These are phyloP conservation scores for Pichia paraexigua DNA, from an alignment of 805 yeast species.

Conservation along the genomic window DNA sequence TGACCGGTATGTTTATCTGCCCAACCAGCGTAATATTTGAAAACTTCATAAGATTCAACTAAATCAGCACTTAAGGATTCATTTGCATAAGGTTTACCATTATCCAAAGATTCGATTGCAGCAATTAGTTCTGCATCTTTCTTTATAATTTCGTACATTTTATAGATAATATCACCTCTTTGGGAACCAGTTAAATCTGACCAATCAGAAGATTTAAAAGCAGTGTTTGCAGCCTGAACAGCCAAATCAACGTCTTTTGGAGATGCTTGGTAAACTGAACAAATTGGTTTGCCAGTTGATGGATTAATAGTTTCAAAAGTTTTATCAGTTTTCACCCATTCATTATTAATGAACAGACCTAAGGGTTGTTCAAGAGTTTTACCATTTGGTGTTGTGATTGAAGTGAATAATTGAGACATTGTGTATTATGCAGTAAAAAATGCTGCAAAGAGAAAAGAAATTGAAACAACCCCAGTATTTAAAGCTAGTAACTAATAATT, in stretches of 20 bases:
- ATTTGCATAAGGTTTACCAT: slow-evolving; percentile 46
- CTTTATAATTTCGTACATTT: slow-evolving; percentile 43
- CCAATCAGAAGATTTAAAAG: slow-evolving; percentile 44
- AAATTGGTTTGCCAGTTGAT: slow-evolving; percentile 50
- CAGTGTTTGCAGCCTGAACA: slow-evolving; percentile 55
- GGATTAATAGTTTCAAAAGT: slow-evolving; percentile 24
- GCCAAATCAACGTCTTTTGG: slow-evolving; percentile 59
- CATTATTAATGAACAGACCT: slow-evolving; percentile 55
- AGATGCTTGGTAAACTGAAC: slow-evolving; percentile 49
- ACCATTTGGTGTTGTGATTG: slow-evolving; percentile 27
- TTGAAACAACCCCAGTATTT: background rate
- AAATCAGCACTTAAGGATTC: slow-evolving; percentile 37
- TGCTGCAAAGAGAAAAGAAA: background rate
- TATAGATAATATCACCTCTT: slow-evolving; percentile 46
- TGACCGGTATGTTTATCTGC: slow-evolving; percentile 70
- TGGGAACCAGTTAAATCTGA: slow-evolving; percentile 38
- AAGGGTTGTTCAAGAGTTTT: slow-evolving; percentile 30
- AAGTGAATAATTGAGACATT: slow-evolving; percentile 17
- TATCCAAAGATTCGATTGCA: slow-evolving; percentile 47
- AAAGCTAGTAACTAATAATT: too few species aligned
- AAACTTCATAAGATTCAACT: slow-evolving; percentile 30
- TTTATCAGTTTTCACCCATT: slow-evolving; percentile 31
- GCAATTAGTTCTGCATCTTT: slow-evolving; percentile 43
- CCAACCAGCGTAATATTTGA: slow-evolving; percentile 70
- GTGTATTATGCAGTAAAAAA: background rate